Evolutionary conservation across 2,329 filamentous ascomycete species (phyloP), one percentile per base, ranked within the genome.

Genomic region (Simplicillium sp.): DNA sequence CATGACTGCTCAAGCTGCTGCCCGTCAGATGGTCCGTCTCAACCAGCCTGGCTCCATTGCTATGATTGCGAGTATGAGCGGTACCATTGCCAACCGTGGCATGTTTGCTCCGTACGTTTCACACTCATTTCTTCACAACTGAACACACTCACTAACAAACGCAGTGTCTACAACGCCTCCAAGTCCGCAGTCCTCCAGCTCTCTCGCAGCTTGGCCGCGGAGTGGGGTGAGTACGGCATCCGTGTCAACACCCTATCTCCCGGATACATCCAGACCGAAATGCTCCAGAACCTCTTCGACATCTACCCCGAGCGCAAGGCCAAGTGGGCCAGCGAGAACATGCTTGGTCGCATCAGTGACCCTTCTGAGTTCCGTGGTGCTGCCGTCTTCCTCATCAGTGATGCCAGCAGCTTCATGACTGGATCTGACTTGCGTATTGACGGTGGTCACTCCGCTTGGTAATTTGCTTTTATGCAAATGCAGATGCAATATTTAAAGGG

Each of bases 1-100:
- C 64, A 78, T 89, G 74, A 94, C 87, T 47, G 87, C 87, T 18
- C 86, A 90, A 67, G 87, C 87, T 15, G 85, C 87, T n/a, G 89
- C 88, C 29, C 74, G 81, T 41, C 83, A 92, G 58, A 80, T 85
- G 73, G 65, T 79, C 16, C 69, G 71, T 38, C 66, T 75, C 20
- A 70, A 75, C 43, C 67, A 64, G 18, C 63, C 66, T 6, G 80
- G 80, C 1, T 82, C 76, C 54, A 74, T 85, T 44, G 75, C 77
- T 12, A 60, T 85, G 53, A 80, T 85, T 54, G 79, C 72, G n/a
- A 81, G 76, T 48, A 85, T 84, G 80, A 81, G 77, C 48, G 81
- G 74, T 14, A 75, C 71, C 5, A 68, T 84, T 48, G 80, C 80
- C 25, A 84, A 84, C 58, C 66, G 74, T 52, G 73, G 72, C 31